These are phyloP conservation scores for Inga oerstediana DNA, from an alignment of 306 rosid genomes.

Conservation along the genomic window DNA sequence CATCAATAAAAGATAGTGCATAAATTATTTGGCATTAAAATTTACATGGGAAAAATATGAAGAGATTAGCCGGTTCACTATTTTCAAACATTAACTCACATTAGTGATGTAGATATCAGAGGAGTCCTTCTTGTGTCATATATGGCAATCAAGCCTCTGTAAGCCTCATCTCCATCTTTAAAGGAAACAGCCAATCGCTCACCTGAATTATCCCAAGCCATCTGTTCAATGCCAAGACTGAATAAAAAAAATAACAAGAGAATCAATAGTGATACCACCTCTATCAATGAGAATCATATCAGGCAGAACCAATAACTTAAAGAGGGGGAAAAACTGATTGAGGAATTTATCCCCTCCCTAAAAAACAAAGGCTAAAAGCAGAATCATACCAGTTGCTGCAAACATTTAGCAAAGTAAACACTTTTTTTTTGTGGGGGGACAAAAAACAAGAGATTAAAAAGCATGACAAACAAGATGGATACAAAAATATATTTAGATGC, in stretches of 20 bases:
- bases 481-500: background rate
- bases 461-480: background rate
- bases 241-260: conserved; percentile 32
- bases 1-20: background rate
- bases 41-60: background rate
- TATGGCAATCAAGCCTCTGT: conserved; percentile 79
- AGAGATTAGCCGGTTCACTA: background rate
- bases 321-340: background rate
- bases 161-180: conserved; percentile 76
- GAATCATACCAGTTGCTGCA: conserved; percentile 6
- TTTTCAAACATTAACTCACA: conserved; percentile 62
- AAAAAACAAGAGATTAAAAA: background rate
- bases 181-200: conserved; percentile 90
- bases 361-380: background rate
- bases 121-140: conserved; percentile 87
- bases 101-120: conserved; percentile 68
- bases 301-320: conserved; percentile 1
- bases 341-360: background rate
- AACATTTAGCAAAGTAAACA: background rate
- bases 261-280: conserved; percentile 11
- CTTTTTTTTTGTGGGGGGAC: background rate
- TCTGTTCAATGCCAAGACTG: conserved; percentile 88
- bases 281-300: conserved; percentile 27
- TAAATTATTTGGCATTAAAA: conserved; percentile 16
- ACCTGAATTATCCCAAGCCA: conserved; percentile 97